A percentile compares a stretch with the other conserved stretches of the same genome.
These are phyloP conservation scores for Ophiostoma novo-ulmi DNA, from an alignment of 2,329 filamentous ascomycete genomes.

Conservation along the genomic window DNA sequence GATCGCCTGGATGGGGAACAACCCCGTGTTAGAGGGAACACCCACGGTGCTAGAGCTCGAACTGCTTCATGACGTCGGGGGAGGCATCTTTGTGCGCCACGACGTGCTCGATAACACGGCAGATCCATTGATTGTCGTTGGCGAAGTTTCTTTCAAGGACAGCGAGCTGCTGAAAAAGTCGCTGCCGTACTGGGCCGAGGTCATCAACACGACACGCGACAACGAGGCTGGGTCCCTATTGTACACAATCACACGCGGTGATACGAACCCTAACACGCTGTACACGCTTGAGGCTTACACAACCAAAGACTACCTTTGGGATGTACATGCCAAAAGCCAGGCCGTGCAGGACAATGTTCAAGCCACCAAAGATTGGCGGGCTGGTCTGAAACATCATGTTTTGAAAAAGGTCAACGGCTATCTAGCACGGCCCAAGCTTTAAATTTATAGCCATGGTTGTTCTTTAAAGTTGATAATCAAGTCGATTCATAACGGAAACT, in stretches of 20 bases:
- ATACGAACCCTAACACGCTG: constrained; percentile 27
- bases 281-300: constrained; percentile 32
- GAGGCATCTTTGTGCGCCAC: constrained; percentile 26
- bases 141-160: constrained; percentile 31
- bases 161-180: constrained; percentile 27
- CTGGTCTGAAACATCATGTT: constrained; percentile 8
- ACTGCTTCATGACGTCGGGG: constrained; percentile 27
- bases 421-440: background rate
- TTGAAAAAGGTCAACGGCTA: constrained; percentile 1
- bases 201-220: constrained; percentile 28
- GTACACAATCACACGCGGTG: constrained; percentile 30
- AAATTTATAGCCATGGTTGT: background rate
- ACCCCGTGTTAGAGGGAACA: background rate
- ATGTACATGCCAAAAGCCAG: constrained; percentile 32
- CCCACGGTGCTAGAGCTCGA: constrained; percentile 28
- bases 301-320: constrained; percentile 30
- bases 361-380: constrained; percentile 29
- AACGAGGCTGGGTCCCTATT: constrained; percentile 30
- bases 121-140: constrained; percentile 31
- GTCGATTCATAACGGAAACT: too few relatives aligned
- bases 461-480: background rate
- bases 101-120: constrained; percentile 17
- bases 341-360: constrained; percentile 31
- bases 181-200: constrained; percentile 31
- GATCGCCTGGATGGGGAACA: background rate